Base-by-base conservation (phyloP, 2,329 filamentous ascomycete genomes). In the Venturia oleaginea region DNA sequence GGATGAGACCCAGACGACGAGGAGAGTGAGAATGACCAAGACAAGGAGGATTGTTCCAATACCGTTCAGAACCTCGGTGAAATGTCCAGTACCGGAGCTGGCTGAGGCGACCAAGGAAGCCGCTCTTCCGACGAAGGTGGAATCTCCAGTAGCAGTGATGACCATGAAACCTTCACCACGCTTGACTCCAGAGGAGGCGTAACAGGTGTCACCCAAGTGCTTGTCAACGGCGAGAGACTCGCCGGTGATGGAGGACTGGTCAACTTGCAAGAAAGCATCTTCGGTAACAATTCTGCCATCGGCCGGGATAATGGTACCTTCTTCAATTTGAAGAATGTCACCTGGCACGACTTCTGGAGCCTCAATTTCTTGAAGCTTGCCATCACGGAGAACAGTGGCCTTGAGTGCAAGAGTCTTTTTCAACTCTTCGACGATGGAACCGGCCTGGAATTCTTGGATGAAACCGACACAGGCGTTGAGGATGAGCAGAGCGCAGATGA, bases 191-290 rank as follows among this genome's bases (percentile, higher is more conserved):
- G 91, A 95, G 11, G 91, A 95, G 73, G 89, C 87, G 74, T 90
- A 96, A 77, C 89, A 91, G 72, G 84, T 83, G 76, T 96, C 92
- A 67, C 84, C 85, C 75, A 86, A 84, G 80, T 90, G 87, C 83
- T 94, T 95, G 79, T 95, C 91, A 70, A 94, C 91, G 70, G 91
- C 91, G 66, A 96, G 86, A 68, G 92, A 96, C 79, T 96, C 91
- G 70, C 92, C 91, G 66, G 92, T 96, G 74, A 96, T 91, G 75
- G 90, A 86, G 66, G 91, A 95, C 81, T 96, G 92, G 77, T 96
- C 91, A 68, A 96, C 88, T 79, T 96, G 91, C 67, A 93, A 83
- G 81, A 91, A 92, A 67, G 90, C 88, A 75, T 88, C 86, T 71
- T 92, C 88, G 71, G 90, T 92, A 68, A 94, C 86, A 71, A 96